Percentiles rank a stretch among this genome's conserved stretches.
These are phyloP conservation scores for Austroboletus festivus DNA, from an alignment of 768 basidiomycete species.

Conservation along the genomic window DNA sequence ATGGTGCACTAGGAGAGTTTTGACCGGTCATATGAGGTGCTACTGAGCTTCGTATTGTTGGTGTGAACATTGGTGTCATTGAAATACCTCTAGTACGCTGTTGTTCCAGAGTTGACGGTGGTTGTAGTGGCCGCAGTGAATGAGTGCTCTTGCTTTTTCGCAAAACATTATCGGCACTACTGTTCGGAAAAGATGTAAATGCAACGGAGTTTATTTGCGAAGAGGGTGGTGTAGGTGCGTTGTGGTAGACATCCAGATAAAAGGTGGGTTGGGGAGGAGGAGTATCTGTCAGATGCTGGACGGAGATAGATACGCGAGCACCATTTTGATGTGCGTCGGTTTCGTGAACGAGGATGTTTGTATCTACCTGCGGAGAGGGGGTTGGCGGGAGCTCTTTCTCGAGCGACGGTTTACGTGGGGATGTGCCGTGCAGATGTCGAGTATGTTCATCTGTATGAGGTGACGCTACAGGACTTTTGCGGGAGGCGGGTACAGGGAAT, in stretches of 20 bases:
- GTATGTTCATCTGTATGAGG: constrained; percentile 24
- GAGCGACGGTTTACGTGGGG: constrained; percentile 10
- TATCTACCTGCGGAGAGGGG: constrained; percentile 18
- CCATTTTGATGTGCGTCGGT: constrained; percentile 6
- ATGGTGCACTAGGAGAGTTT: constrained; percentile 32
- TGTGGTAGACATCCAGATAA: constrained; percentile 57
- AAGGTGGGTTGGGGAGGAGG: constrained; percentile 54
- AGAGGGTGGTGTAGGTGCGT: constrained; percentile 43
- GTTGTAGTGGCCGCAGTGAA: constrained; percentile 16
- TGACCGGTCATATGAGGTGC: constrained; percentile 22
- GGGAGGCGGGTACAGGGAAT: constrained; percentile 30
- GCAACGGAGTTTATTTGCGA: constrained; percentile 49
- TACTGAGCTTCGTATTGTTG: constrained; percentile 45
- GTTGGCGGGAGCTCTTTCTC: constrained; percentile 55
- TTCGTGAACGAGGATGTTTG: background rate
- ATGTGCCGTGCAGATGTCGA: constrained; percentile 15
- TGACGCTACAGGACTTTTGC: constrained; percentile 26
- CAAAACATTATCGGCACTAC: constrained; percentile 23
- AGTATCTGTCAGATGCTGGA: constrained; percentile 21
- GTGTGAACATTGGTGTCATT: constrained; percentile 43
- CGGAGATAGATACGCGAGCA: constrained; percentile 13
- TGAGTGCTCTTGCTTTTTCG: constrained; percentile 56
- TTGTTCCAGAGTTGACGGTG: constrained; percentile 11
- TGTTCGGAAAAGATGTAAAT: constrained; percentile 32
- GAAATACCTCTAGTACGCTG: constrained; percentile 55